Percentiles rank a stretch among this genome's conserved stretches.
These are phyloP conservation scores for Paracamarosporium sp. DNA, from an alignment of 2,329 filamentous ascomycete genomes.

Conservation along the genomic window DNA sequence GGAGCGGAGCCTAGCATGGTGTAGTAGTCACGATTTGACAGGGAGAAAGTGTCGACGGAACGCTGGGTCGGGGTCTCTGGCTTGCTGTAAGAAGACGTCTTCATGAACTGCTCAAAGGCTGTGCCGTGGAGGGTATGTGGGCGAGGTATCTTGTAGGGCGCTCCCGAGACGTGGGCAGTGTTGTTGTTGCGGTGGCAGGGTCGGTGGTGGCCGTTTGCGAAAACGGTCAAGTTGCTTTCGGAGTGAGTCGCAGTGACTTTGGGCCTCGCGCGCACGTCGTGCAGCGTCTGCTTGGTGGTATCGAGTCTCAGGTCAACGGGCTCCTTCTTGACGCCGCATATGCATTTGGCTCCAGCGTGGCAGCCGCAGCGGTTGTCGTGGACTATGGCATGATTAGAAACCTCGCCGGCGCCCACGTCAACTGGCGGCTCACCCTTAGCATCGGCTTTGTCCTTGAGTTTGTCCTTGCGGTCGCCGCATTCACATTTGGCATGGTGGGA, in stretches of 20 bases:
- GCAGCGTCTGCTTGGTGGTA: slow-evolving; percentile 52
- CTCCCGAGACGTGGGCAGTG: slow-evolving; percentile 66
- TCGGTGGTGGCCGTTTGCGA: slow-evolving; percentile 70
- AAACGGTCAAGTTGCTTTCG: slow-evolving; percentile 66
- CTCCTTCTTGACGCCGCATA: slow-evolving; percentile 68
- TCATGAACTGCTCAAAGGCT: slow-evolving; percentile 34
- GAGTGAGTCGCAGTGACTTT: slow-evolving; percentile 64
- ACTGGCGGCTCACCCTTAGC: slow-evolving; percentile 46
- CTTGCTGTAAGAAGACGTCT: slow-evolving; percentile 31
- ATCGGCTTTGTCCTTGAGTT: slow-evolving; percentile 55
- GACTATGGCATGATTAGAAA: slow-evolving; percentile 40
- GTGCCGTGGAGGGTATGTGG: slow-evolving; percentile 47
- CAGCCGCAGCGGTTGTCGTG: slow-evolving; percentile 59
- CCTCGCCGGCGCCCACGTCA: slow-evolving; percentile 33
- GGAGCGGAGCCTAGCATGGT: slow-evolving; percentile 42
- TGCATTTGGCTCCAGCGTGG: slow-evolving; percentile 65
- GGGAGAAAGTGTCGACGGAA: slow-evolving; percentile 44
- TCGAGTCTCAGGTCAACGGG: slow-evolving; percentile 54
- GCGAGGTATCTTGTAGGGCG: slow-evolving; percentile 67
- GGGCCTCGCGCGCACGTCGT: slow-evolving; percentile 60
- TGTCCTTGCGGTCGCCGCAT: slow-evolving; percentile 82
- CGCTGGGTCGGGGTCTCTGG: slow-evolving; percentile 31
- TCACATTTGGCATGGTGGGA: slow-evolving; percentile 95
- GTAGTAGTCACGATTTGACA: slow-evolving; percentile 46
- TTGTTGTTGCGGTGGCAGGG: slow-evolving; percentile 70